Base-by-base conservation (phyloP, 2,329 filamentous ascomycete genomes). In the Calonectria ilicicola region DNA sequence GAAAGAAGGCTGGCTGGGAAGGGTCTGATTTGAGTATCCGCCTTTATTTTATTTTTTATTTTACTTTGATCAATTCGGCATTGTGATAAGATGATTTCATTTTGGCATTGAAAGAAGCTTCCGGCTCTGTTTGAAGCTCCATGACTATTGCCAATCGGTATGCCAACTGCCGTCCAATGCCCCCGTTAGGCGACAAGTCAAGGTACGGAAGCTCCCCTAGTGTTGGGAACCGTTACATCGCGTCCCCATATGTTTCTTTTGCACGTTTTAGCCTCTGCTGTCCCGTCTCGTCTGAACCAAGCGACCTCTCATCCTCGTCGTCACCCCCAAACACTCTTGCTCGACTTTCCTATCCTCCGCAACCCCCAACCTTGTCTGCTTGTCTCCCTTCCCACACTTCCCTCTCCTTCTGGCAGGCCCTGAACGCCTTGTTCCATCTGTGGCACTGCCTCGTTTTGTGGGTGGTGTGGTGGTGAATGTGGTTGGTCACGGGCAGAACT, bases 211-310 rank as follows among this genome's bases (percentile, higher is more conserved):
- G 58, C 65, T 67, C 51, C 47, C 63, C 63, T 65, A 60, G 40
- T 69, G 47, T 60, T 72, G 42, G 47, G 65, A 69, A 60, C 58
- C 49, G 68, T 73, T 71, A 73, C 68, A 71, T 73, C 72, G 68
- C 47, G 63, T 44, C 65, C 49, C 42, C 67, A 70, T 66, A 26
- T 73, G 71, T 70, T 73, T 73, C 56, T 66, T 66, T 64, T 70
- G 46, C 56, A 58, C 58, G 67, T 70, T 73, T 73, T 70, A 68
- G 72, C 47, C 64, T 69, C 65, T 68, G 38, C 40, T 69, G 40
- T 49, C 74, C 75, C 75, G 69, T 77, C 67, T 75, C 76, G 69
- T 77, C 72, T 78, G 66, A 49, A 74, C 70, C 53, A 69, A 73
- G 71, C 46, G 38, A 66, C 46, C 15, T 49, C 44, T 69, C 67